Evolutionary conservation across 257 asterid species (phyloP), one percentile per base, ranked within the genome.

Genomic region (Solanum ossicruentum): DNA sequence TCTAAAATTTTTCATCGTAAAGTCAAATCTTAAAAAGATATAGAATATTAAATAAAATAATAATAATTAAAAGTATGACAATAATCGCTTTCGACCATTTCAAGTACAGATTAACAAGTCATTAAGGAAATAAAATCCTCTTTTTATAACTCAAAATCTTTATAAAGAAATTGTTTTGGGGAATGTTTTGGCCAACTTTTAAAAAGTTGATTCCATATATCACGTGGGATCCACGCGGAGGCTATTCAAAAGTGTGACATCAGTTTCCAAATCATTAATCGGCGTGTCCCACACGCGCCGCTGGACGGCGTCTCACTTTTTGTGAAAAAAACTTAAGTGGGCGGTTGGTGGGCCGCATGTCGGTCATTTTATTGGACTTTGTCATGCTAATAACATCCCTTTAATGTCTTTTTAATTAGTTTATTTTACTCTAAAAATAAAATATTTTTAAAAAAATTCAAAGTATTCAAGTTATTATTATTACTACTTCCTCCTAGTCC

Each of bases 271-370:
- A 39, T 69, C 7, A 69, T 36, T 17, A 16, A 69, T 1, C 10
- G 26, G 78, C 63, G 83, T 83, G 80, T 4, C 65, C 83, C 52
- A n/a, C 41, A 69, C 47, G 66, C 84, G 67, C 81, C 69, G 66
- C 57, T 36, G 2, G 43, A 5, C 3, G 80, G 85, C 75, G 17
- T 84, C 66, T 81, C 26, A 61, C 84, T 58, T 88, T 82, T 80
- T 39, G 17, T 7, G n/a, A 80, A 84, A 66, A 66, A 88, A 20
- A 26, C 6, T 56, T 20, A 8, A 12, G 10, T 82, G 87, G 91
- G 16, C 89, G 89, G 88, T 71, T 56, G 28, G 89, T 89, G 85
- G 88, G 85, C 15, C 52, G 84, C 91, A 28, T 85, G 91, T 85
- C 88, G 89, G 71, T 78, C 65, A 78, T 78, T 2, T 52, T 26